phyloP scores from a whole-genome alignment of 2,329 filamentous ascomycete genomes.

The Colletotrichum sojae region DNA sequence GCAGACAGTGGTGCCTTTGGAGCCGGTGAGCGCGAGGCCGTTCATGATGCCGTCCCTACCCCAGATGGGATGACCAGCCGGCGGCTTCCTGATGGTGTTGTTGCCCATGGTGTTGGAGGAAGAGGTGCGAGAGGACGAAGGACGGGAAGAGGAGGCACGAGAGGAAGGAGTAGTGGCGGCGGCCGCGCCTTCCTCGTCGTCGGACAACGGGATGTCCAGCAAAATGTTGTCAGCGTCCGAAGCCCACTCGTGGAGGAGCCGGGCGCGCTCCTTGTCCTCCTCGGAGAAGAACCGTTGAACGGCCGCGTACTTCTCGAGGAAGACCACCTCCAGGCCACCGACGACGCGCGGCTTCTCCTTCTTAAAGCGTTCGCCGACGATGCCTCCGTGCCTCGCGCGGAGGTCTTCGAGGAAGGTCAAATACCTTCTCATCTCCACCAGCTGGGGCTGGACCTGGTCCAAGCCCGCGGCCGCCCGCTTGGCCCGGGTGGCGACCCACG shows the following conservation, averaged over 20 bases:
- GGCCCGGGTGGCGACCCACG: too few species aligned
- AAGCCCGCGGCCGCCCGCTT: too few species aligned
- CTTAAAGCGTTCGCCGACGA: neutral
- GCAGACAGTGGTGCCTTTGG: conserved; percentile 18
- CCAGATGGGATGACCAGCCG: conserved; percentile 47
- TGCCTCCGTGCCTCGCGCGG: neutral
- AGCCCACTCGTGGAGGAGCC: neutral
- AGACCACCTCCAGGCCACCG: neutral
- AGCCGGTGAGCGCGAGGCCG: conserved; percentile 42
- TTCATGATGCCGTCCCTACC: conserved; percentile 50
- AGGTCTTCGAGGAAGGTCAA: conserved; percentile 3
- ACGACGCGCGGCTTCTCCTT: neutral
- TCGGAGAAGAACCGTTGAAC: conserved; percentile 10
- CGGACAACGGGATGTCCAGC: neutral
- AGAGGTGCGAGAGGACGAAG: too few species aligned
- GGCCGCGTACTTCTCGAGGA: neutral
- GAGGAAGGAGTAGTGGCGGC: too few species aligned
- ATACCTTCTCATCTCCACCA: too few species aligned
- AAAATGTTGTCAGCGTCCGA: neutral
- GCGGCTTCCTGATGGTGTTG: neutral
- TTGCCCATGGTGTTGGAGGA: neutral
- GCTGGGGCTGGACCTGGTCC: too few species aligned
- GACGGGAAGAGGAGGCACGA: too few species aligned
- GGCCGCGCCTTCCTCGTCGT: too few species aligned
- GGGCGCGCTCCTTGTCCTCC: conserved; percentile 1